Evolutionary conservation across 2,329 filamentous ascomycete species (phyloP).

Genomic region (Alternaria incomplexa): DNA sequence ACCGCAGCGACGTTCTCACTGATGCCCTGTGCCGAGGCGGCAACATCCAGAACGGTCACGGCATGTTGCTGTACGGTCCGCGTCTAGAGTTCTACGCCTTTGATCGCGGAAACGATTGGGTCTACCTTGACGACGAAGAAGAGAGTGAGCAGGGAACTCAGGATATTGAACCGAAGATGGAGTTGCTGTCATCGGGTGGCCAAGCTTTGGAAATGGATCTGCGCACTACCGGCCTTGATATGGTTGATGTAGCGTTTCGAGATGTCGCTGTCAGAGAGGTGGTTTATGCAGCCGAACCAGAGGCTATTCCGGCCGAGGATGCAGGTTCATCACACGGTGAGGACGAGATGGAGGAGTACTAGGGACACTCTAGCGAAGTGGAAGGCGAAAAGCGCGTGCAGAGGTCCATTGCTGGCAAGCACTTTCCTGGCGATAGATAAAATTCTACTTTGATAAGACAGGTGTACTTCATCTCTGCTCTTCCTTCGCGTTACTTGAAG

Average conservation of each 20-base stretch:
- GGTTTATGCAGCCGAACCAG: not conserved
- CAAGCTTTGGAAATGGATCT: constrained; percentile 11
- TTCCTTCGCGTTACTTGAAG: not conserved
- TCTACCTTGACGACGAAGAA: not conserved
- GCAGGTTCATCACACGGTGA: not conserved
- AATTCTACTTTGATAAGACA: not conserved
- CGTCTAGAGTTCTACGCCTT: constrained; percentile 34
- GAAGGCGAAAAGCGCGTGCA: not conserved
- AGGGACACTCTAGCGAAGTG: not conserved
- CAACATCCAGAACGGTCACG: constrained; percentile 21
- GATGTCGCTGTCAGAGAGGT: constrained; percentile 1
- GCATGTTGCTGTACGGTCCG: constrained; percentile 32
- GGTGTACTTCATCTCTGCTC: not conserved
- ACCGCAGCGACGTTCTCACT: constrained; percentile 29
- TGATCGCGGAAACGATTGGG: constrained; percentile 5
- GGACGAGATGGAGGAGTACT: not conserved
- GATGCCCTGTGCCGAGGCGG: constrained; percentile 22
- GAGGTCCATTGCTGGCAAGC: not conserved
- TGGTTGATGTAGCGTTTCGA: constrained; percentile 8
- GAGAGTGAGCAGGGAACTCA: not conserved
- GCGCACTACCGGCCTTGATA: not conserved
- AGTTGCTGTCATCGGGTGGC: not conserved
- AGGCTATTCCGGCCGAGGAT: not conserved
- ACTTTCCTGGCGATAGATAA: not conserved
- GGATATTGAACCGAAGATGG: not conserved